Conservation (phyloP, 2,329 filamentous ascomycete species). For the Scytalidium lignicola region DNA sequence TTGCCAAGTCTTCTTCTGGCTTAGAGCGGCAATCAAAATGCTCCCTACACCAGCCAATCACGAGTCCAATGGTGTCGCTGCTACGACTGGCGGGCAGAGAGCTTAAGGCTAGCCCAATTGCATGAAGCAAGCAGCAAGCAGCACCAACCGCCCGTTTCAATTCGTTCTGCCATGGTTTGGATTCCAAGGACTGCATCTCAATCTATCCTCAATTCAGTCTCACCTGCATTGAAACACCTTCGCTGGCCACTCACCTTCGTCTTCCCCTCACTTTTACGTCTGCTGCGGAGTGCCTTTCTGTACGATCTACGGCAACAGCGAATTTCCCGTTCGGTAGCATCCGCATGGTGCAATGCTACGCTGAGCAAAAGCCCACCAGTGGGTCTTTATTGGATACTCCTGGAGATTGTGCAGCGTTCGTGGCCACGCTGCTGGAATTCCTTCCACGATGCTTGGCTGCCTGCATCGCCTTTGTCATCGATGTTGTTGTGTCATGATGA, state of each 20-base stretch:
- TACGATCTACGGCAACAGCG: neutral
- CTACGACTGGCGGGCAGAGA: neutral
- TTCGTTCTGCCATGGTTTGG: neutral
- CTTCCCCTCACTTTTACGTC: neutral
- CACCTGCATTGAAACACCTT: neutral
- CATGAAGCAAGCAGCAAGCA: neutral
- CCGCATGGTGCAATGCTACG: neutral
- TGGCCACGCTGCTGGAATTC: neutral
- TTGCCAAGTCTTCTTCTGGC: neutral
- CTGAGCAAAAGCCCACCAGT: neutral
- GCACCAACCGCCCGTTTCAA: neutral
- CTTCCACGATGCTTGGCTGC: neutral
- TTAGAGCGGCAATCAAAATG: neutral
- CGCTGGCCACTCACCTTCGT: neutral
- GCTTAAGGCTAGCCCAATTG: neutral
- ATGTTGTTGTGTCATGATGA: neutral
- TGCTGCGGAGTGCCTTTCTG: neutral
- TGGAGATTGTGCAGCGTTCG: neutral
- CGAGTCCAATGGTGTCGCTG: neutral
- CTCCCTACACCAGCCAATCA: neutral
- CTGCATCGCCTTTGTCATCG: neutral
- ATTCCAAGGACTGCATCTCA: neutral
- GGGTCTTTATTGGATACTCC: neutral
- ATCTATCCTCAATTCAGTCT: neutral
- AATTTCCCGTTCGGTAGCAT: neutral